Evolutionary conservation across 257 asterid species (phyloP).

Genomic region (Nicotiana attenuata): DNA sequence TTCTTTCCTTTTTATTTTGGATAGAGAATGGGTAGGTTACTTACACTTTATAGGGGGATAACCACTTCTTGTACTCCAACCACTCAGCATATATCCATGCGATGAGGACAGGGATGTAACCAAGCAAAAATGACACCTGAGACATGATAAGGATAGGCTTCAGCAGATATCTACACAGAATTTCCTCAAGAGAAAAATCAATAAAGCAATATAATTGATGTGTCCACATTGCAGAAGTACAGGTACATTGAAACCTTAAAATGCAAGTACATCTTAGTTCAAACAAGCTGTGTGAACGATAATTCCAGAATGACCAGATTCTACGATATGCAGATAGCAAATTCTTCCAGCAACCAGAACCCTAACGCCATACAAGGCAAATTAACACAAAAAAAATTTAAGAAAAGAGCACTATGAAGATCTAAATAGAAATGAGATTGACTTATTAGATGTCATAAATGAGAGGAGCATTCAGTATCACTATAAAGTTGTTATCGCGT

Average conservation of each 20-base stretch:
- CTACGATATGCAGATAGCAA: neutral
- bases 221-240: neutral
- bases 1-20: neutral
- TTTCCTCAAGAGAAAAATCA: neutral
- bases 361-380: neutral
- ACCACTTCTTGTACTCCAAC: conserved; percentile 69
- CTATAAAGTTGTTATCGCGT: neutral
- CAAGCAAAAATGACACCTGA: conserved; percentile 91
- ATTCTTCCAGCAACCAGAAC: neutral
- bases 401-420: neutral
- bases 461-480: neutral
- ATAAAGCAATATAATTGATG: neutral
- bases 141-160: conserved; percentile 18
- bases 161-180: neutral
- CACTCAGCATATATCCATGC: conserved; percentile 89
- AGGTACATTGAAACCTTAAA: conserved; percentile 4
- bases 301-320: conserved; percentile 1
- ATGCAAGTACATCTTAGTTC: neutral
- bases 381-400: neutral
- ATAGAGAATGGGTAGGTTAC: conserved; percentile 18
- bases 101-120: conserved; percentile 58
- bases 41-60: conserved; percentile 62
- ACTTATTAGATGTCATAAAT: neutral
- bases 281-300: neutral
- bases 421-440: neutral